Percentiles rank a stretch among this genome's conserved stretches.
Conservation (phyloP, 306 rosid species). For the Fagus sylvatica region DNA sequence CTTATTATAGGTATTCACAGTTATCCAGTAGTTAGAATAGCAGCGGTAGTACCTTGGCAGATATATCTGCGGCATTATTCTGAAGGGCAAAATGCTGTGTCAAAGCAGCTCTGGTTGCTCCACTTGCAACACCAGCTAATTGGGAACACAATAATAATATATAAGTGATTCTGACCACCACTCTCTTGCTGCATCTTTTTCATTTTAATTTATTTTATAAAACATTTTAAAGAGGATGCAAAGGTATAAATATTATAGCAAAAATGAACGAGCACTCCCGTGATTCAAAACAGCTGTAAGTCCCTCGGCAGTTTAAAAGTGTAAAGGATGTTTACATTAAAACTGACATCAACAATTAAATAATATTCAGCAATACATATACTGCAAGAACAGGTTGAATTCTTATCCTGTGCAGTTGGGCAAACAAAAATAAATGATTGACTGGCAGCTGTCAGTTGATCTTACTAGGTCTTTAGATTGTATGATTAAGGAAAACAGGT, state of each 20-base stretch:
- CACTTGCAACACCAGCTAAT: slow-evolving; percentile 97
- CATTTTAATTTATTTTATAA: not conserved
- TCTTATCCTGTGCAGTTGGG: not conserved
- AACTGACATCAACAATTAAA: not conserved
- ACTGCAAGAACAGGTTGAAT: not conserved
- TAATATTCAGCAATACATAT: not conserved
- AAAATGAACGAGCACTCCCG: not conserved
- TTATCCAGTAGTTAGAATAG: slow-evolving; percentile 4
- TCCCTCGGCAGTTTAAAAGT: slow-evolving; percentile 12
- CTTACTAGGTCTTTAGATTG: slow-evolving; percentile 8
- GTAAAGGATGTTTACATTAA: not conserved
- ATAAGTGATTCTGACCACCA: not conserved
- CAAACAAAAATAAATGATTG: not conserved
- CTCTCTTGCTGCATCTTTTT: not conserved
- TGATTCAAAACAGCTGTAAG: slow-evolving; percentile 5
- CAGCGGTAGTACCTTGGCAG: slow-evolving; percentile 50
- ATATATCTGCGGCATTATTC: slow-evolving; percentile 66
- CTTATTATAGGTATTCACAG: not conserved
- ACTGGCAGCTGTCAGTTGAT: not conserved
- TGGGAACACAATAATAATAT: slow-evolving; percentile 22
- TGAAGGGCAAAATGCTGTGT: slow-evolving; percentile 95
- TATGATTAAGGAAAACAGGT: slow-evolving; percentile 7
- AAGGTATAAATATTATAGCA: not conserved
- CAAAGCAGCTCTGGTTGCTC: slow-evolving; percentile 98
- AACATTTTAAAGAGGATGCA: not conserved